Evolutionary conservation across 495 filamentous ascomycete species (phyloP), one percentile per base, ranked within the genome.

Genomic region (Aspergillus heteromorphus): DNA sequence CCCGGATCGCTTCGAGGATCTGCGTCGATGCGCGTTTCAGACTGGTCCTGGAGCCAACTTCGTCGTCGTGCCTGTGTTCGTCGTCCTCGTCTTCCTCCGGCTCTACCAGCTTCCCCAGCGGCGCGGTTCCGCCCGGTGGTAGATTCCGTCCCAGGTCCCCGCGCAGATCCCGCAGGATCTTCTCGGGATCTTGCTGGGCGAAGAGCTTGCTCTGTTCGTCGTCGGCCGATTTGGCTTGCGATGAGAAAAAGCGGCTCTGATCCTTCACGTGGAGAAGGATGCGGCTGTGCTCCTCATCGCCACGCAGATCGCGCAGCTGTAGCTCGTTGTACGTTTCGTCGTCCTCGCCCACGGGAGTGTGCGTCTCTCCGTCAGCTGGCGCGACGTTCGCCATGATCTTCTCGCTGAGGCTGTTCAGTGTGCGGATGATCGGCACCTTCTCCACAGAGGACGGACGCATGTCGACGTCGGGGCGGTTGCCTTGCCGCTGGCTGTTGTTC

Each of bases 311-410:
- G 11, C 83, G 84, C n/a, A 98, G 76, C 19, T 81, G 79, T 40
- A 97, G 75, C 60, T 87, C 71, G 56, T 84, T 77, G 61, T 85
- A 92, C 3, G 87, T 84, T 52, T 83, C 83, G 59, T 83, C 83
- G 59, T 91, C 87, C 57, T 95, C 88, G 10, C 84, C 88, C 51
- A 82, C 79, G 2, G 79, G 80, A 23, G 71, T 80, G 56, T 77
- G 78, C 11, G 83, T 77, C 53, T 89, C 83, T 18, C 77, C 69
- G 63, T 96, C 93, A 5, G 85, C 80, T 0, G 90, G 87, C 5
- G 85, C 79, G 16, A 95, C 89, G 53, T 89, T 86, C 27, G 86
- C 87, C 75, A 98, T 86, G 58, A 98, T 86, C 65, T 93, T 97
- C 61, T 91, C 87, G 61, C 87, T 93, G 50, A 96, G 74, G 49